Evolutionary conservation across 179 eudicot species (phyloP).

Genomic region (Camellia oleifera): DNA sequence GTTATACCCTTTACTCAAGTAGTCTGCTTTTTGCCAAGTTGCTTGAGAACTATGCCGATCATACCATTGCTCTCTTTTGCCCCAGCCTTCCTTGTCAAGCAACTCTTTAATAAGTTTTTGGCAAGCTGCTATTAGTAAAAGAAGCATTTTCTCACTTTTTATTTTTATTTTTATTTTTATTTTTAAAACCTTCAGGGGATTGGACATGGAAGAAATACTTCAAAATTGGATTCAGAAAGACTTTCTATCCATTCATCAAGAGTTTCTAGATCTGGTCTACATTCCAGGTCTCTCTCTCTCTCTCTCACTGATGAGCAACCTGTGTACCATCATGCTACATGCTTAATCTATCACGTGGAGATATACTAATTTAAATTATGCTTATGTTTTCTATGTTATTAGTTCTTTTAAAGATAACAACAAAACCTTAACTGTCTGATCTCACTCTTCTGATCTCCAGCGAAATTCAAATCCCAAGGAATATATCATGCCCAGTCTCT

Average conservation of each 20-base stretch:
- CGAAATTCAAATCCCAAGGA: constrained; percentile 60
- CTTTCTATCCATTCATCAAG: constrained; percentile 83
- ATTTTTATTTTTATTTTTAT: not conserved
- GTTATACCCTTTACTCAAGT: not conserved
- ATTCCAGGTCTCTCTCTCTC: constrained; percentile 54
- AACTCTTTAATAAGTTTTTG: not conserved
- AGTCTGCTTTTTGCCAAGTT: not conserved
- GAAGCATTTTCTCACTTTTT: not conserved
- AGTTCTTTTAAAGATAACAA: not conserved
- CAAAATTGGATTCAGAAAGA: constrained; percentile 54
- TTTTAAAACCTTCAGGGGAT: constrained; percentile 39
- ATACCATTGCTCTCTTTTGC: not conserved
- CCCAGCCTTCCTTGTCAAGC: not conserved
- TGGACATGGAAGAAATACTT: constrained; percentile 50
- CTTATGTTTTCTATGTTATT: not conserved
- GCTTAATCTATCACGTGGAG: not conserved
- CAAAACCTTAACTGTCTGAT: not conserved
- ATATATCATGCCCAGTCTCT: constrained; percentile 87
- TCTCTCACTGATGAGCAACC: not conserved
- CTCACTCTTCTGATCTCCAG: constrained; percentile 34
- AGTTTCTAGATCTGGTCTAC: constrained; percentile 56
- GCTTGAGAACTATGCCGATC: not conserved
- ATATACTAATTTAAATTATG: not conserved
- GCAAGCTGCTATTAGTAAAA: not conserved
- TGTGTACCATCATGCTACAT: not conserved